Conservation (phyloP, 768 basidiomycete genomes). For the Cyathus striatus region DNA sequence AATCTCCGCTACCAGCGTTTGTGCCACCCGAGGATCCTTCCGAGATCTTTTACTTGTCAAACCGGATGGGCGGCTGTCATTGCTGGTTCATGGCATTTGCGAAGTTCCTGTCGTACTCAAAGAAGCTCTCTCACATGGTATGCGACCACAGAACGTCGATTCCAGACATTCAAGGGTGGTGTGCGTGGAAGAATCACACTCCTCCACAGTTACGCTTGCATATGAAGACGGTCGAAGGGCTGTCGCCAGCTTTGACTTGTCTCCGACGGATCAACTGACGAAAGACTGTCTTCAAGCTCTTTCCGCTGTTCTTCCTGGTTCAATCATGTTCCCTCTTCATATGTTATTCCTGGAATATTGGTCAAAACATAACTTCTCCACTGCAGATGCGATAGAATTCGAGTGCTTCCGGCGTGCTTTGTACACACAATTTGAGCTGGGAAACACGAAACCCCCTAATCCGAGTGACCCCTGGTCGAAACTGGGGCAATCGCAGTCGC, state of each 20-base stretch:
- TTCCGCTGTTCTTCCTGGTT: constrained; percentile 52
- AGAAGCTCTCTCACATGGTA: too few species aligned
- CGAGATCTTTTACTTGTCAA: constrained; percentile 69
- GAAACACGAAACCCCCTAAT: constrained; percentile 11
- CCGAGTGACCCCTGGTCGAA: constrained; percentile 38
- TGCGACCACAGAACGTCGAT: too few species aligned
- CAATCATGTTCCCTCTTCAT: constrained; percentile 54
- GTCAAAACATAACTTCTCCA: constrained; percentile 40
- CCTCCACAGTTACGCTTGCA: constrained; percentile 47
- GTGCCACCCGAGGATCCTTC: constrained; percentile 56
- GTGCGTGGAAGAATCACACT: constrained; percentile 40
- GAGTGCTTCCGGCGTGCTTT: constrained; percentile 51
- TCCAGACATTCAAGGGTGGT: constrained; percentile 29
- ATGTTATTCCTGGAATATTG: constrained; percentile 51
- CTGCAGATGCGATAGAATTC: constrained; percentile 47
- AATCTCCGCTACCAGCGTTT: constrained; percentile 50
- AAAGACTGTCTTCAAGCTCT: constrained; percentile 57
- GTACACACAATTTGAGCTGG: constrained; percentile 38
- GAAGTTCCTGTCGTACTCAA: constrained; percentile 34
- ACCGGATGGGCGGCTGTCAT: constrained; percentile 43
- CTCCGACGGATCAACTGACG: constrained; percentile 52
- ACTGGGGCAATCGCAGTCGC: constrained; percentile 38
- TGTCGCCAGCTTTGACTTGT: constrained; percentile 48
- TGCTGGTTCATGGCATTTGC: constrained; percentile 58
- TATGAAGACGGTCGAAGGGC: constrained; percentile 45